Percentiles rank a stretch among this genome's conserved stretches.
These are phyloP conservation scores for Senecio squalidus DNA, from an alignment of 140 eudicot species.

Conservation along the genomic window DNA sequence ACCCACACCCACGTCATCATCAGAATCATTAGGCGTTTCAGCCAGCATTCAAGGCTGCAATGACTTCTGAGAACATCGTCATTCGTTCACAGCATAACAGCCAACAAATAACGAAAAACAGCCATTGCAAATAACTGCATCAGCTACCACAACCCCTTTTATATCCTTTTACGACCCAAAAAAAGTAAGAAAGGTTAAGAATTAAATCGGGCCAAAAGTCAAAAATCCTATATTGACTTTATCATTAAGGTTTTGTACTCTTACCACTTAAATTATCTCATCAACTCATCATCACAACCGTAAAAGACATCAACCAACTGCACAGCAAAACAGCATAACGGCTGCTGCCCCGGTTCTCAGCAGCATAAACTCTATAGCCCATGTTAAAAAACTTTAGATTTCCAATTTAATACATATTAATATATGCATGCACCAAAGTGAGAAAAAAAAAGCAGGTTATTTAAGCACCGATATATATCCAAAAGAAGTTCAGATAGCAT, in stretches of 20 bases:
- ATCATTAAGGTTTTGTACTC: slow-evolving; percentile 25
- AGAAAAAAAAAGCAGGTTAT: not conserved
- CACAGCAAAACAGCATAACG: slow-evolving; percentile 56
- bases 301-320: slow-evolving; percentile 45
- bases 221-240: slow-evolving; percentile 33
- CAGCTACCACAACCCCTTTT: slow-evolving; percentile 38
- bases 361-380: slow-evolving; percentile 51
- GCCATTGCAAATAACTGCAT: slow-evolving; percentile 25
- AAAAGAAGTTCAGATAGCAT: slow-evolving; percentile 1
- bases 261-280: slow-evolving; percentile 43
- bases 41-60: slow-evolving; percentile 2
- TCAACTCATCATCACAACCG: slow-evolving; percentile 24
- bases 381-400: slow-evolving; percentile 21
- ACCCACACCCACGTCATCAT: not conserved
- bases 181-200: slow-evolving; percentile 16
- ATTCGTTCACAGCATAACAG: slow-evolving; percentile 26
- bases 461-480: slow-evolving; percentile 1
- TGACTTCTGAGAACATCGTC: not conserved
- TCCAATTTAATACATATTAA: too few relatives aligned
- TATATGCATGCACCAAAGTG: slow-evolving; percentile 16
- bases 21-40: too few relatives aligned
- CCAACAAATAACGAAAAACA: slow-evolving; percentile 8
- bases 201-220: slow-evolving; percentile 10
- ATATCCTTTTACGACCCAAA: slow-evolving; percentile 24
- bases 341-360: slow-evolving; percentile 67